Evolutionary conservation across 148 eudicot species (phyloP).

Genomic region (Heliamphora exappendiculata): DNA sequence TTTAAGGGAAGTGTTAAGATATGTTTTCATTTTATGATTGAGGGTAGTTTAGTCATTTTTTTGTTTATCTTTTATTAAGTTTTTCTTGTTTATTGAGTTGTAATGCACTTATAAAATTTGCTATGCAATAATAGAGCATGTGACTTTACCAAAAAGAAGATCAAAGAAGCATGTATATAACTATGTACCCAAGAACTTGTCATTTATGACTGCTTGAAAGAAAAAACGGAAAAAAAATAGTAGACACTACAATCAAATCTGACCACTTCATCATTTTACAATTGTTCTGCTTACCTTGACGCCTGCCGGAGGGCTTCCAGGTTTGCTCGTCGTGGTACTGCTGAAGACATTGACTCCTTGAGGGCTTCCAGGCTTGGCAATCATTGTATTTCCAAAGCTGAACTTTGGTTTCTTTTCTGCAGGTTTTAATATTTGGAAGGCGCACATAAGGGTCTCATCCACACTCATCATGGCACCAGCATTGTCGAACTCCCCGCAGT

Average conservation of each 20-base stretch:
- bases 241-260: not conserved
- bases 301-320: slow-evolving; percentile 2
- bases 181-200: not conserved
- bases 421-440: slow-evolving; percentile 57
- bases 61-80: too few relatives aligned
- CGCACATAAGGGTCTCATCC: slow-evolving; percentile 56
- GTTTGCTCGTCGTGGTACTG: slow-evolving; percentile 3
- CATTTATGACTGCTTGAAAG: not conserved
- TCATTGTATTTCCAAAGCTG: slow-evolving; percentile 39
- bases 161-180: not conserved
- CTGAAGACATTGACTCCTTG: slow-evolving; percentile 14
- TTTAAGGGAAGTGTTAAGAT: too few relatives aligned
- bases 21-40: too few relatives aligned
- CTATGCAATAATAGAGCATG: too few relatives aligned
- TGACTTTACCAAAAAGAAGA: too few relatives aligned
- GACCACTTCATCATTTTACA: not conserved
- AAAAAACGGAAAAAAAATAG: too few relatives aligned
- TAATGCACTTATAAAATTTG: too few relatives aligned
- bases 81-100: too few relatives aligned
- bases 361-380: slow-evolving; percentile 23
- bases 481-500: slow-evolving; percentile 37
- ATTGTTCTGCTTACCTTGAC: not conserved
- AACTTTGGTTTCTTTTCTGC: slow-evolving; percentile 50
- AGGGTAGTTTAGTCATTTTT: too few relatives aligned
- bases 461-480: slow-evolving; percentile 67